phyloP scores from a whole-genome alignment of 371 early-diverging fungal genomes.

The Thermomucor indicae-seudaticae region DNA sequence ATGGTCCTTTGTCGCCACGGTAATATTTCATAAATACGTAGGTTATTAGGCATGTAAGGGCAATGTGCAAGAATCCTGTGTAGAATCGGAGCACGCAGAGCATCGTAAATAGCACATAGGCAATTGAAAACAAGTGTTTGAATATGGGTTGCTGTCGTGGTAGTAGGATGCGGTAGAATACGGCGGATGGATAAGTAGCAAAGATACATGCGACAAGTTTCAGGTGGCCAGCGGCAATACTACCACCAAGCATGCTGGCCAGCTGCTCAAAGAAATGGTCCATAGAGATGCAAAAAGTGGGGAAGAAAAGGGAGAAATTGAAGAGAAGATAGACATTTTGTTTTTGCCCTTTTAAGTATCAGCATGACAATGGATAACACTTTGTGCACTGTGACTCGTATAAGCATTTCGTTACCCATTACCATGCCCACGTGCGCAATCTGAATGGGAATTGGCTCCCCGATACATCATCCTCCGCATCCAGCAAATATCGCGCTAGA shows the following conservation, averaged over 20 bases:
- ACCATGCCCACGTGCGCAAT: too few species aligned
- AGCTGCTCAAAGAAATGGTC: constrained; percentile 17
- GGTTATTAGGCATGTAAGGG: constrained; percentile 48
- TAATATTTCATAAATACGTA: constrained; percentile 51
- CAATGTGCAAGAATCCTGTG: constrained; percentile 64
- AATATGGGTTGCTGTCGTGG: constrained; percentile 37
- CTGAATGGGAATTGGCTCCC: too few species aligned
- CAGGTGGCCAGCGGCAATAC: constrained; percentile 47
- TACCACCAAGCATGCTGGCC: constrained; percentile 15
- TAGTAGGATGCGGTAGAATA: constrained; percentile 49
- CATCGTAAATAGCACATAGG: constrained; percentile 56
- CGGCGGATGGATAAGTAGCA: constrained; percentile 51
- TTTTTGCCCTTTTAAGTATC: too few species aligned
- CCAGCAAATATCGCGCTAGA: too few species aligned
- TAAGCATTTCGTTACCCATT: too few species aligned
- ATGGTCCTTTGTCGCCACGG: constrained; percentile 51
- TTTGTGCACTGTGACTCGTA: too few species aligned
- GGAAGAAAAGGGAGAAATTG: constrained; percentile 1
- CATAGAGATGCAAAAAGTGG: constrained; percentile 5
- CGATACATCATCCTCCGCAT: too few species aligned
- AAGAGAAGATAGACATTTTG: too few species aligned
- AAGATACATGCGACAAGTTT: constrained; percentile 52
- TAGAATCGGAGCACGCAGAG: constrained; percentile 53
- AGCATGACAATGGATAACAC: too few species aligned
- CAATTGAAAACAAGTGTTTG: constrained; percentile 75